A percentile compares a stretch with the other conserved stretches of the same genome.
Evolutionary conservation across 345 rosid species (phyloP).

Genomic region (Passiflora organensis): DNA sequence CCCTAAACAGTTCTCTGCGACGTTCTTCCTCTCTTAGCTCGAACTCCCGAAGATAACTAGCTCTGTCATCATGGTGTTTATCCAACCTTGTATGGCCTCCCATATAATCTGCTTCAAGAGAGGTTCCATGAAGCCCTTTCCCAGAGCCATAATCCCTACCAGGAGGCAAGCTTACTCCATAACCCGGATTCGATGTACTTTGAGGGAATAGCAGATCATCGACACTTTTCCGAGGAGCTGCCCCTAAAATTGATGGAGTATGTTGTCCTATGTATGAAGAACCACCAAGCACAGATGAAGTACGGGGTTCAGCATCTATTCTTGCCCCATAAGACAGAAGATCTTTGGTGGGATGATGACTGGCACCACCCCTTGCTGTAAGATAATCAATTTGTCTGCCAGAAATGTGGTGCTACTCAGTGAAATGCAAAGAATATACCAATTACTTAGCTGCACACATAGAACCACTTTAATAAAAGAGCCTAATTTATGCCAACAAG

Average conservation of each 20-base stretch:
- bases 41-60: constrained; percentile 88
- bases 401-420: constrained; percentile 85
- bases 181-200: constrained; percentile 82
- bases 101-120: constrained; percentile 67
- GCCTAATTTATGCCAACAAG: constrained; percentile 11
- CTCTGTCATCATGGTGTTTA: constrained; percentile 78
- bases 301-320: constrained; percentile 65
- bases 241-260: constrained; percentile 82
- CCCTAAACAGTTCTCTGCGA: constrained; percentile 64
- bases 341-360: constrained; percentile 70
- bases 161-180: constrained; percentile 98
- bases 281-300: constrained; percentile 51
- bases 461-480: constrained; percentile 20
- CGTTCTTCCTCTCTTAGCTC: constrained; percentile 95
- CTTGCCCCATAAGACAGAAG: constrained; percentile 73
- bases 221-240: constrained; percentile 74
- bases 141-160: constrained; percentile 90
- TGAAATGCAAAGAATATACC: constrained; percentile 35
- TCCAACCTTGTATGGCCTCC: constrained; percentile 58
- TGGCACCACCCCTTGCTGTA: constrained; percentile 72
- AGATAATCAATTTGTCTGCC: constrained; percentile 93
- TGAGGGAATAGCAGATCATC: constrained; percentile 72
- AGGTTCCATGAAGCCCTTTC: constrained; percentile 67
- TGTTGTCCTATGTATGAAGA: constrained; percentile 68
- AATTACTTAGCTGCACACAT: constrained; percentile 28